Evolutionary conservation across 1,284 basidiomycete species (phyloP).

Genomic region (Microbotryum violaceum): DNA sequence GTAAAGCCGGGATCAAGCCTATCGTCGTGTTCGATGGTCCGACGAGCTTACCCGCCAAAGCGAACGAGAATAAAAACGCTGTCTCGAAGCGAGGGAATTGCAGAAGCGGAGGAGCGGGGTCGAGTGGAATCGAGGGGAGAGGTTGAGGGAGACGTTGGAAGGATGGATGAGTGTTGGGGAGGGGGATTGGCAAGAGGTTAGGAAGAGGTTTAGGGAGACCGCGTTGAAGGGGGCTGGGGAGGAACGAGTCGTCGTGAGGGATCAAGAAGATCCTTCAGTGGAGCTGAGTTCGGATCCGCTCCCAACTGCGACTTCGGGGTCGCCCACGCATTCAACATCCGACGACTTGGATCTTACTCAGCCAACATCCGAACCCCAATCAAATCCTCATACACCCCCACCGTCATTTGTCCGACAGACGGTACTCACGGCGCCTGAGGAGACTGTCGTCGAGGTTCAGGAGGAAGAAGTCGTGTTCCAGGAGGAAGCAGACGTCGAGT

Average conservation of each 20-base stretch:
- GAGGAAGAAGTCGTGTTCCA: too few species aligned
- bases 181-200: background rate
- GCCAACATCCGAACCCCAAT: background rate
- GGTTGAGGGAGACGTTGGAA: constrained; percentile 7
- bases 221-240: background rate
- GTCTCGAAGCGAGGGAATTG: constrained; percentile 4
- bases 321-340: too few species aligned
- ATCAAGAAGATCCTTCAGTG: too few species aligned
- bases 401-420: background rate
- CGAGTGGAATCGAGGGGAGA: constrained; percentile 3
- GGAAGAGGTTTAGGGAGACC: background rate
- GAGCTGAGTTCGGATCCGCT: too few species aligned
- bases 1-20: constrained; percentile 8
- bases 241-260: background rate
- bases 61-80: constrained; percentile 6
- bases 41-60: constrained; percentile 17
- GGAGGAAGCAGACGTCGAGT: too few species aligned
- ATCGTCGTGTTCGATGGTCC: constrained; percentile 29
- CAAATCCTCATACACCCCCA: background rate
- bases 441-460: too few species aligned
- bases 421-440: too few species aligned
- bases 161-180: background rate
- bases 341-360: too few species aligned
- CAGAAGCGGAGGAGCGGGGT: constrained; percentile 10
- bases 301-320: too few species aligned